Evolutionary conservation across 2,329 filamentous ascomycete species (phyloP), one percentile per base, ranked within the genome.

Genomic region (Fusarium continuum): DNA sequence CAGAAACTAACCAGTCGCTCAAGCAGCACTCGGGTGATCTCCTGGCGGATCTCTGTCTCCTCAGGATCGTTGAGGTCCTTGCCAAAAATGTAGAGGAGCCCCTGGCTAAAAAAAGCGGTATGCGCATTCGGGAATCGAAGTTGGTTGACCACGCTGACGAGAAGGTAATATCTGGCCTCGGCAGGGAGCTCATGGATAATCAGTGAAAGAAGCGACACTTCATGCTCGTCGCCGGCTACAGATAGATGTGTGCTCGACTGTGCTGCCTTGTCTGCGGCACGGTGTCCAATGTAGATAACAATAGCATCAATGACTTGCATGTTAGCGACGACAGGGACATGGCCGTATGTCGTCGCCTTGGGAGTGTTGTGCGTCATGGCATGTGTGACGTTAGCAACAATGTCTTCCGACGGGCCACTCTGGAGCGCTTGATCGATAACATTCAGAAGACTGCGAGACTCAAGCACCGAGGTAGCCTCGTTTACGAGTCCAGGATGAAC

Each of bases 31-130:
- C 94, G 88, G 47, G 92, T 92, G 55, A 99, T 94, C 75, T 96
- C 92, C 78, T 98, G 91, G 29, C 94, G 91, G 41, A 97, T 88
- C 62, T 93, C 90, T 2, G 84, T 84, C 70, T 94, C 91, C 72
- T 95, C 91, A 14, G 90, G 87, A 68, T 90, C 88, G 74, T 78
- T 83, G 72, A 84, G 80, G 78, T 95, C 91, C 63, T 87, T 86
- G 17, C 88, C 91, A 76, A 97, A 98, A 32, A 97, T 82, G 68
- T 96, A 88, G 41, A 98, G 83, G 36, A 98, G 82, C 13, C 90
- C 85, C 70, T 93, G 91, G 73, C 89, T 93, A 79, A 97, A 99
- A 79, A 95, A 99, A 72, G 93, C 90, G 11, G 95, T 99, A 72
- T 96, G 88, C 43, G 88, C 88, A 73, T 93, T 96, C 10, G 93